Evolutionary conservation across 768 basidiomycete species (phyloP), one percentile per base, ranked within the genome.

Genomic region (Mycena polygramma): DNA sequence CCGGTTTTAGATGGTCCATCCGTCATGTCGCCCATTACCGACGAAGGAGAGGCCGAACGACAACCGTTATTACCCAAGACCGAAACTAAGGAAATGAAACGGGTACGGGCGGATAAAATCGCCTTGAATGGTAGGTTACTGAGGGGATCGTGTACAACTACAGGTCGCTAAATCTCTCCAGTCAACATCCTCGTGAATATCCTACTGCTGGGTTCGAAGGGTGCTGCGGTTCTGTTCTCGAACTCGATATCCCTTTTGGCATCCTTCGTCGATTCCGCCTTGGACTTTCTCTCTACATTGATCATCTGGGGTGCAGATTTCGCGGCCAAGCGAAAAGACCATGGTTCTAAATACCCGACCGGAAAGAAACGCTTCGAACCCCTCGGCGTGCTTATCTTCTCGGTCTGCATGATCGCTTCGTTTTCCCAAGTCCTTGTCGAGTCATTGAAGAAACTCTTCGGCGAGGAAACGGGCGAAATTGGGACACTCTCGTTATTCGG

Each of bases 321-420:
- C 49, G 70, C 73, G 9, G 70, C 73, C 20, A 74, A 72, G 30
- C 39, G 67, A n/a, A 59, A 73, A 36, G 72, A 70, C 43, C 46
- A 14, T 8, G 46, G 65, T 22, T 17, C 67, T 15, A 74, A 70
- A 67, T 74, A 66, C 26, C 73, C 73, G 8, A 72, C 71, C 6
- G 73, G 73, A 39, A 71, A 72, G 45, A 71, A 72, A 59, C 73
- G 73, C 57, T 72, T 74, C 64, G 73, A 74, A 49, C 73, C 73
- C 7, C 68, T 74, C 26, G 73, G 73, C 2, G 73, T 74, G 17
- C 67, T 74, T 43, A 65, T 74, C 4, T 74, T 74, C 52, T 69
- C 68, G n/a, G 73, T 74, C 35, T 72, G 70, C 68, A 74, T 74
- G 73, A 70, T 74, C 20, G 71, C 73, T 7, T 72, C 70, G 8